Evolutionary conservation across 805 yeast species (phyloP).

Genomic region (Pichia gijzeniarum): DNA sequence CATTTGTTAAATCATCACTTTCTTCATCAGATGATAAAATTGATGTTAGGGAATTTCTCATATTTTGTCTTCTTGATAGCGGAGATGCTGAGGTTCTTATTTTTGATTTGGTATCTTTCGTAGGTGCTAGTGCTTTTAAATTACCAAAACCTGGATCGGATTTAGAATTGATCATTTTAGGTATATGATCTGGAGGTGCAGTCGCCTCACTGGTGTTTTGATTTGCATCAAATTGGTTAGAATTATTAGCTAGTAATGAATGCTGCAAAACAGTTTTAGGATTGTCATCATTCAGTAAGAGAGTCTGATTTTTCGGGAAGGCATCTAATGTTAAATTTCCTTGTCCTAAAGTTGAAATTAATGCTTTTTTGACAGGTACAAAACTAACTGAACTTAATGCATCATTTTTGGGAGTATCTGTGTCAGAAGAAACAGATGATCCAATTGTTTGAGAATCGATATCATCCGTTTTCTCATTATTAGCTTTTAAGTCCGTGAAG

Average conservation of each 20-base stretch:
- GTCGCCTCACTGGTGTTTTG: background rate
- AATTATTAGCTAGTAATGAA: background rate
- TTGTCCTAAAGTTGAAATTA: constrained; percentile 42
- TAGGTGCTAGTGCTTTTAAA: too few relatives aligned
- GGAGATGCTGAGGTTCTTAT: constrained; percentile 5
- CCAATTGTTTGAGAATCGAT: constrained; percentile 1
- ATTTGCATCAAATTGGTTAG: background rate
- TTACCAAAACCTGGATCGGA: too few relatives aligned
- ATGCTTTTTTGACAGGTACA: constrained; percentile 40
- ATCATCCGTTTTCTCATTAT: constrained; percentile 7
- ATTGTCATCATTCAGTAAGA: background rate
- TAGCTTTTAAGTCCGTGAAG: constrained; percentile 8
- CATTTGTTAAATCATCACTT: background rate
- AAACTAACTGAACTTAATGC: constrained; percentile 35
- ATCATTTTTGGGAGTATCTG: constrained; percentile 1
- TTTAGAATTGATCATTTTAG: too few relatives aligned
- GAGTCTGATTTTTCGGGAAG: constrained; percentile 18
- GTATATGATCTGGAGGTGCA: background rate
- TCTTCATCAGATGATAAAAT: constrained; percentile 6
- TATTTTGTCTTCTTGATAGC: constrained; percentile 2
- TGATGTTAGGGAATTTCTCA: constrained; percentile 5
- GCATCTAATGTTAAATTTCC: constrained; percentile 38
- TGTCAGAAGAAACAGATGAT: constrained; percentile 11
- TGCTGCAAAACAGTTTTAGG: background rate
- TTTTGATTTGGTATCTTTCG: background rate